A percentile compares a stretch with the other conserved stretches of the same genome.
Conservation (phyloP, 352 stramenopile genomes). For the Phytophthora fragariaefolia region DNA sequence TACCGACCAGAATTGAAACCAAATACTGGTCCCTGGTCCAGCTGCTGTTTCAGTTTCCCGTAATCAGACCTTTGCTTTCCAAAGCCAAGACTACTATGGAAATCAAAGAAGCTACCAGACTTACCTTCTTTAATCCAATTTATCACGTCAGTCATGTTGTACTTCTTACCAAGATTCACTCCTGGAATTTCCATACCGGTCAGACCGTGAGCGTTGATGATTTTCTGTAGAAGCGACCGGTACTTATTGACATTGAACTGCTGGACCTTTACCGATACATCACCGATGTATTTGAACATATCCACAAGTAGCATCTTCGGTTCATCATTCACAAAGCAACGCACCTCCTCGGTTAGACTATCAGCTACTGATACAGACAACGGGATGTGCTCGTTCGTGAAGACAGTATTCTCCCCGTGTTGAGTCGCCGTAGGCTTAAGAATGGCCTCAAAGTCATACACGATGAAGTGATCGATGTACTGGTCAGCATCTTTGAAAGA, state of each 20-base stretch:
- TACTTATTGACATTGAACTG: slow-evolving; percentile 1
- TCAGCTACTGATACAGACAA: slow-evolving; percentile 7
- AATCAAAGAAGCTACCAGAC: slow-evolving; percentile 2
- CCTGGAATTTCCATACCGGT: slow-evolving; percentile 8
- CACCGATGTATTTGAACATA: slow-evolving; percentile 5
- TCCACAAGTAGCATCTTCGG: neutral
- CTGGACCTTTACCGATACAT: neutral
- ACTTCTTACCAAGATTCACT: neutral
- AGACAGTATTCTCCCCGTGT: slow-evolving; percentile 6
- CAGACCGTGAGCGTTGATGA: slow-evolving; percentile 7
- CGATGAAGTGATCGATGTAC: slow-evolving; percentile 13
- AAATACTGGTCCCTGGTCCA: slow-evolving; percentile 16
- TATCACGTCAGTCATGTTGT: slow-evolving; percentile 7
- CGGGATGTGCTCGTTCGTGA: slow-evolving; percentile 9
- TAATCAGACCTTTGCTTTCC: neutral
- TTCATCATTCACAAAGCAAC: slow-evolving; percentile 3
- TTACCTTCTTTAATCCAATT: slow-evolving; percentile 2
- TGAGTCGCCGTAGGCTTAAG: neutral
- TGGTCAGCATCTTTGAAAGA: slow-evolving; percentile 4
- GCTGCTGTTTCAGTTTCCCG: neutral
- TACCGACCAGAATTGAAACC: no score
- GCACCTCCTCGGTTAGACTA: slow-evolving; percentile 3
- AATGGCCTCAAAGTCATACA: slow-evolving; percentile 16
- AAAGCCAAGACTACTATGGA: neutral
- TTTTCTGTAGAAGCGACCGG: neutral